Conservation (phyloP, 2,329 filamentous ascomycete genomes). For the Pezizomycotina sp. region DNA sequence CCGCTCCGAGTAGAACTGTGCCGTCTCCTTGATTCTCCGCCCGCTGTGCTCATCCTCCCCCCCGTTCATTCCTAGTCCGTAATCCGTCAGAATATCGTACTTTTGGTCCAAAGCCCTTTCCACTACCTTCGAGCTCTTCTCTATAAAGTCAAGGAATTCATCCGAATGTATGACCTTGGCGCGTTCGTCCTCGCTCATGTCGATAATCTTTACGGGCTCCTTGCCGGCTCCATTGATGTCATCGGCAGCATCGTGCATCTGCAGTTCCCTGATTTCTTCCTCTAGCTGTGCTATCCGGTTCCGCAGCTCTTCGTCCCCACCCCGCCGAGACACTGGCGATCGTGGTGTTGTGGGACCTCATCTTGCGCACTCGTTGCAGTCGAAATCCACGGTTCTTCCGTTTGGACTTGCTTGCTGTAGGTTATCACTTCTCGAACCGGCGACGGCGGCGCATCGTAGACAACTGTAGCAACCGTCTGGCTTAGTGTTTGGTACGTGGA, state of each 20-base stretch:
- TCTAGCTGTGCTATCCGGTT: constrained; percentile 78
- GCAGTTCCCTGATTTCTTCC: constrained; percentile 58
- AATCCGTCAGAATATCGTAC: constrained; percentile 91
- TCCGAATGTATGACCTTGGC: constrained; percentile 79
- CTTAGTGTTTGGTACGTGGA: constrained; percentile 50
- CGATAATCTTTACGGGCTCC: constrained; percentile 40
- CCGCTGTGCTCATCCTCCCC: constrained; percentile 57
- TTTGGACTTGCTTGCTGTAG: constrained; percentile 95
- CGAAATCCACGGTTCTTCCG: constrained; percentile 55
- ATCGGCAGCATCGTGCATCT: constrained; percentile 5
- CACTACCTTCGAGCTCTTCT: constrained; percentile 90
- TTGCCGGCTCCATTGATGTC: constrained; percentile 33
- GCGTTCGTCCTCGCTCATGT: constrained; percentile 68
- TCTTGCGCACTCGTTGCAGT: constrained; percentile 50
- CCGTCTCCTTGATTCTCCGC: constrained; percentile 65
- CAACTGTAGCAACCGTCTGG: constrained; percentile 54
- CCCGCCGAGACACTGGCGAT: too few species aligned
- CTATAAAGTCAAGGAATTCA: constrained; percentile 88
- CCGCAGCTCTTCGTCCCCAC: constrained; percentile 71
- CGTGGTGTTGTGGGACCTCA: constrained; percentile 37
- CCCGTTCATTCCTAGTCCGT: constrained; percentile 67
- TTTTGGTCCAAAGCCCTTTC: constrained; percentile 67
- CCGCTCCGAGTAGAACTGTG: constrained; percentile 84
- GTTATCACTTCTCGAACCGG: constrained; percentile 73
- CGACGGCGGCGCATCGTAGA: constrained; percentile 64